Base-by-base conservation (phyloP, 805 yeast species). In the Metschnikowia picachoensis region DNA sequence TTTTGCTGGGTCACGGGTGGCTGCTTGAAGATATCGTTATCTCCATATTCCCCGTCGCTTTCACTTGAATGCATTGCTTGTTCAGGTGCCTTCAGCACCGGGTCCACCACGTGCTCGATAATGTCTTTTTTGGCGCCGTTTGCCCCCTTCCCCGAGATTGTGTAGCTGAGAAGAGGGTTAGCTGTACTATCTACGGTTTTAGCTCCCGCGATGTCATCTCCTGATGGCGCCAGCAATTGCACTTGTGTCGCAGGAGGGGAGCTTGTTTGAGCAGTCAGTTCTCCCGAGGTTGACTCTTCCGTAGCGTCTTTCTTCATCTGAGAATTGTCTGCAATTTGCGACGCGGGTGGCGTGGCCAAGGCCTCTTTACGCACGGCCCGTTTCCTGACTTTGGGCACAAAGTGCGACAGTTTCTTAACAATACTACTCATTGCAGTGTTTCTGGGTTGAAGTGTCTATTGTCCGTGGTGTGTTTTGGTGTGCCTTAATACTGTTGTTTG, bases 381-480 rank as follows among this genome's bases (percentile, higher is more conserved):
- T 52, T 60, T 62, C 54, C 60, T 64, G 33, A 67, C 51, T 51
- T 82, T 83, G 2, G 90, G 90, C n/a, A 76, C 71, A 63, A 85
- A 85, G 46, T 85, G 79, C 11, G 85, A 76, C 25, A 82, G 77
- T 60, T 65, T 65, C 64, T 70, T 72, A 41, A 73, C 72, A 20
- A 75, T 62, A 65, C 76, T 69, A 64, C 78, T 74, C 79, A 73
- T 74, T 39, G 30, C 41, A 20, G 3, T 20, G 20, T 20, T 20
- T 20, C 20, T 20, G 20, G 20, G 20, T 20, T 20, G 20, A 20
- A 2, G 20, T 20, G 20, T 20, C 20, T 20, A 3, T 20, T 20
- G 20, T 20, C 20, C 20, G 20, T 20, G 20, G 3, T 4, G 20
- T 20, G 20, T 20, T 20, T 20, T 20, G 20, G 20, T 20, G 20